phyloP scores from a whole-genome alignment of 2,329 filamentous ascomycete species.

The Ambrosiella beaveri region DNA sequence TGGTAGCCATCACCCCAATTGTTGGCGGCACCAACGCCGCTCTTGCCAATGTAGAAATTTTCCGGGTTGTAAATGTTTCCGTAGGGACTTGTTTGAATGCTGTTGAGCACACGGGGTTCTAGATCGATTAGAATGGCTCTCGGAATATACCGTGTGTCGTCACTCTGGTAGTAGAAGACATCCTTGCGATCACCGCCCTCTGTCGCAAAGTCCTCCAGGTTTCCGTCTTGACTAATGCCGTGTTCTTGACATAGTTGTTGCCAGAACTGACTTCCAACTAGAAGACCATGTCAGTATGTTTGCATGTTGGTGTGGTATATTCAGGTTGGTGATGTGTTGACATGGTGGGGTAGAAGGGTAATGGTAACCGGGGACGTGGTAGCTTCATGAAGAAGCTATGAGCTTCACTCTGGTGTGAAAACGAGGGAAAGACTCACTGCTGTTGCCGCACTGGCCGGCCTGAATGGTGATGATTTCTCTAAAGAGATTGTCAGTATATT shows the following conservation, averaged over 20 bases:
- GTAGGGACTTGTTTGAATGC: constrained; percentile 85
- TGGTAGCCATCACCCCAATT: constrained; percentile 98
- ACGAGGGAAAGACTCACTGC: constrained; percentile 48
- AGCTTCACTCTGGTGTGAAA: background rate
- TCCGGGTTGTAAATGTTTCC: constrained; percentile 99
- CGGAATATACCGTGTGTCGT: constrained; percentile 96
- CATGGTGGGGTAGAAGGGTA: constrained; percentile 14
- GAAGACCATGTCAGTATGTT: constrained; percentile 17
- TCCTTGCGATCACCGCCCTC: constrained; percentile 97
- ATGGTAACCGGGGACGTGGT: background rate
- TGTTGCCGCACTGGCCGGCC: constrained; percentile 98
- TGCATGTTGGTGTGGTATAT: background rate
- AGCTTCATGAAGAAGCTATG: background rate
- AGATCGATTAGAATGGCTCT: constrained; percentile 89
- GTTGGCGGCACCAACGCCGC: constrained; percentile 85
- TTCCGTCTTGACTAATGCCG: constrained; percentile 92
- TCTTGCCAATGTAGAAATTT: constrained; percentile 94
- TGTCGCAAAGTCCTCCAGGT: constrained; percentile 92
- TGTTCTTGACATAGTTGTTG: constrained; percentile 96
- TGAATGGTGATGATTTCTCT: constrained; percentile 99
- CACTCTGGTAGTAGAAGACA: constrained; percentile 98
- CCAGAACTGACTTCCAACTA: constrained; percentile 97
- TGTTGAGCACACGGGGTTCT: constrained; percentile 82
- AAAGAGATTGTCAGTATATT: constrained; percentile 9
- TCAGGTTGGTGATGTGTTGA: constrained; percentile 1